Base-by-base conservation (phyloP, 768 basidiomycete genomes). In the Collybia mongolica region DNA sequence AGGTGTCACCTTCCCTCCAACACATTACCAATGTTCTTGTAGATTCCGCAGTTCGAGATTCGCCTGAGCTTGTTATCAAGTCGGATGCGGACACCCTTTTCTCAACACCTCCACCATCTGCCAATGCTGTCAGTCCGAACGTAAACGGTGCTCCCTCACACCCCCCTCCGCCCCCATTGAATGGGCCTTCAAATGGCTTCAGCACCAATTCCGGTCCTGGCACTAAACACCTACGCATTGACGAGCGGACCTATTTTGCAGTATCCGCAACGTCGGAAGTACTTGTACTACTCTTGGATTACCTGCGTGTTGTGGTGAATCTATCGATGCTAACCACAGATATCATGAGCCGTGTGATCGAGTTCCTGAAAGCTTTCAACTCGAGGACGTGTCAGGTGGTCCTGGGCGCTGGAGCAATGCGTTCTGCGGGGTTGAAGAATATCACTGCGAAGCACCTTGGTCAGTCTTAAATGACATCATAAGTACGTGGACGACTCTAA, bases 371-470 rank as follows among this genome's bases (percentile, higher is more conserved):
- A 71, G 88, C 94, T 22, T 98, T 96, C 75, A 99, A 99, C 66
- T 98, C 96, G 24, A 76, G 97, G 58, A 96, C 93, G 2, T 99
- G 97, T 68, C 97, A 98, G 65, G 95, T 98, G 39, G 97, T 99
- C 0, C 76, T 99, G 7, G 97, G 97, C 2, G 97, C 97, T 7
- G 97, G 97, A 12, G 97, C 97, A n/a, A 98, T 98, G 95, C 79
- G 94, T 38, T 94, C 92, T 15, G 97, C 97, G 17, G 97, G 97
- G 5, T 70, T 99, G 60, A 98, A 92, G 70, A 96, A 98, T 64
- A 99, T 99, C 64, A 98, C 97, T 0, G 97, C 97, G 36, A 97
- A 93, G 67, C 96, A 99, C 73, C 78, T 99, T 19, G 94, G 93
- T 91, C 55, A 53, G 81, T 62, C 52, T 14, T 32, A 32, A 14